Evolutionary conservation across 805 yeast species (phyloP), one percentile per base, ranked within the genome.

Genomic region (Wilhelminamyces savonicus): DNA sequence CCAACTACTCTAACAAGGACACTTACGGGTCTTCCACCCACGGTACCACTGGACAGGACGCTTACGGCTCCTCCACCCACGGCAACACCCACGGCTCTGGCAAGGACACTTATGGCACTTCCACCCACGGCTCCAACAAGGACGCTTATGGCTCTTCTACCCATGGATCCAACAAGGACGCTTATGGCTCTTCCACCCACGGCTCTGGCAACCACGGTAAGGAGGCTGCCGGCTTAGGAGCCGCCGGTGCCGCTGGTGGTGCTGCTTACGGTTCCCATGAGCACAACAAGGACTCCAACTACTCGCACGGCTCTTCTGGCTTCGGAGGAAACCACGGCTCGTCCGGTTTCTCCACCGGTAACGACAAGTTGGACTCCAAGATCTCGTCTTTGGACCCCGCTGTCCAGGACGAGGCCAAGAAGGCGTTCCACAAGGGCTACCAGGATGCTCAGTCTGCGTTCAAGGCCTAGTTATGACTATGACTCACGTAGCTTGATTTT

Each of bases 371-470:
- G 44, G 66, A 61, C 35, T 28, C 44, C 23, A 58, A 58, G 48
- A 58, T 61, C 26, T 35, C 62, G 23, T 30, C 48, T 31, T 55
- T 61, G 40, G 59, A 55, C 33, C 52, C 55, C 16, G 39, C 46
- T 13, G 56, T 52, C 24, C 66, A 58, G 39, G 42, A 55, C 30
- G 53, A 59, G 44, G 68, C 68, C 22, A 54, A 57, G 42, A 60
- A 57, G 16, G 68, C 66, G 6, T 60, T 57, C 44, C 49, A 58
- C 35, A 52, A 47, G 34, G 68, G 66, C 27, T 61, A 60, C 50
- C 43, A 54, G 16, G 68, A 60, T 29, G 66, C 64, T 25, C 48
- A 52, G 38, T 31, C 34, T 13, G 44, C 53, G 5, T 50, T 52
- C 34, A 47, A 45, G 19, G 32, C 41, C 26, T 41, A 32, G 27